Base-by-base conservation (phyloP, 1,139 yeast genomes). In the Suhomyces yuchorum region DNA sequence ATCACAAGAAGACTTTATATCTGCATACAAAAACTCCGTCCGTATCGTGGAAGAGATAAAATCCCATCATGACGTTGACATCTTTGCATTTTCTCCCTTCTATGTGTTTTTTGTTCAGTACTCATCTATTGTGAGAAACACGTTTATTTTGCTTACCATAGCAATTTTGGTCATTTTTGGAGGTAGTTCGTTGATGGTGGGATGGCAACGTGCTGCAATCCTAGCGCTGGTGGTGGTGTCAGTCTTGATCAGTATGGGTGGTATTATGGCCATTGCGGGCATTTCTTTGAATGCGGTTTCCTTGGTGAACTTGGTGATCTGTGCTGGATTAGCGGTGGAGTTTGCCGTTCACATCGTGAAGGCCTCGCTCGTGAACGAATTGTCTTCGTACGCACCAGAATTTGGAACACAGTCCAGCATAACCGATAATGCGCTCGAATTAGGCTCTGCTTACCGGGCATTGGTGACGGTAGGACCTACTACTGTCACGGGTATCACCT, bases 61-160 rank as follows among this genome's bases (percentile, higher is more conserved):
- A 23, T 43, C 54, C 23, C 66, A 61, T 51, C 60, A 65, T 6
- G 62, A 59, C 7, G 52, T 71, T 33, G 81, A 84, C n/a, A 73
- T 91, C 0, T 93, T 87, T 77, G 96, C 97, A 0, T 92, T 88
- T 65, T 89, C 97, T 1, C 95, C 96, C 23, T 92, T 92, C 66
- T 93, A 93, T 70, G 84, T 93, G 30, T 93, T 85, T 66, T 93
- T 93, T 61, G 96, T 89, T 6, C 98, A 93, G 68, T 93, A 93
- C 66, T 76, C 75, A 37, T 72, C 85, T 0, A 84, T 93, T 33
- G 69, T 85, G 3, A 51, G 63, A 15, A 69, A 85, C 49, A 81
- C 97, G 0, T 64, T 86, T 42, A 61, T 67, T 8, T 69, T 92
- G 47, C 59, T 91, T 2, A 66, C 69, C 0, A 60, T 77, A 1